Evolutionary conservation across 108 stramenopile genomes (phyloP), one percentile per base, ranked within the genome.

Genomic region (Fistulifera solaris): DNA sequence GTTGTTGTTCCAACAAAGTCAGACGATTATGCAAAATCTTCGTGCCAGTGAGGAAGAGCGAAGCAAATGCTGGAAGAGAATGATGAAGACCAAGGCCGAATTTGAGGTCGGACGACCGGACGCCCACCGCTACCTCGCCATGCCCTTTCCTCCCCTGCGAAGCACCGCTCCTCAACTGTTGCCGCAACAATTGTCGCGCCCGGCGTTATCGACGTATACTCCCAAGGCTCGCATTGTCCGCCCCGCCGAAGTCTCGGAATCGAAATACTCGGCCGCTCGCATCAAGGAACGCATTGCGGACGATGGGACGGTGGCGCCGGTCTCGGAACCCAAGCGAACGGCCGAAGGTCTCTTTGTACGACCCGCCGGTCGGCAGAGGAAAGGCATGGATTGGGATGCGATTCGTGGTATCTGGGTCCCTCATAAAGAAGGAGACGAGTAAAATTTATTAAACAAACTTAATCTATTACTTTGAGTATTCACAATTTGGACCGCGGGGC

Each of bases 371-470:
- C 61, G 87, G 44, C 69, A 74, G 43, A 58, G 87, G 13, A 85
- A 83, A 62, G 83, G 83, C 0, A 85, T 85, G 83, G 78, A 81
- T 26, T 89, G 87, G 87, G 87, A 89, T 61, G 72, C 79, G 21
- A 53, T 81, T 11, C 66, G 71, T 24, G 87, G 87, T 12, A 65
- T 81, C 22, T 88, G 86, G 86, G 73, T 73, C 25, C 85, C 85
- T 35, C 3, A 6, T 3, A 35, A 35, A 35, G 31, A 35, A 35
- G 31, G 8, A 8, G 3, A 35, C 3, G 31, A 35, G 6, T 6
- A 35, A 8, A 6, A 3, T 35, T 35, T 8, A 35, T 8, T 35
- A 35, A 6, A 35, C 3, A 35, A 35, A 35, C 3, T 3, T 35
- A 35, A n/a, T n/a, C n/a, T n/a, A n/a, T n/a, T n/a, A 48, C 10